Evolutionary conservation across 805 yeast species (phyloP).

Genomic region (Torulaspora franciscae): DNA sequence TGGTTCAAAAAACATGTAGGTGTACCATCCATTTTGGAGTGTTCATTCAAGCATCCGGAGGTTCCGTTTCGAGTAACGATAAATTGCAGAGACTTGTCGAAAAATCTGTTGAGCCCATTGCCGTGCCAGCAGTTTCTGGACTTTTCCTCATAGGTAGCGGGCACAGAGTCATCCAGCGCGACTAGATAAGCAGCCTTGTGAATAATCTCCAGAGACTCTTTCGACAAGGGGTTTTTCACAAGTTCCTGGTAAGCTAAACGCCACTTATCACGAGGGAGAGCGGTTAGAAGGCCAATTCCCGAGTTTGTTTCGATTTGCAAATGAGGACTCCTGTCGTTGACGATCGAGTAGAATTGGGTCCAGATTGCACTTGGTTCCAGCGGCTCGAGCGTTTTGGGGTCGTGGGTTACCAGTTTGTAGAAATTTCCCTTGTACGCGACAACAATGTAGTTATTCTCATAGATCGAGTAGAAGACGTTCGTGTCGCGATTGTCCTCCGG

Average conservation of each 20-base stretch:
- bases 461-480: slow-evolving; percentile 46
- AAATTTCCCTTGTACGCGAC: slow-evolving; percentile 74
- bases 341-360: slow-evolving; percentile 55
- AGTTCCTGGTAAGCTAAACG: slow-evolving; percentile 54
- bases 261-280: slow-evolving; percentile 84
- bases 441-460: slow-evolving; percentile 58
- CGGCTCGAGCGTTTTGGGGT: slow-evolving; percentile 37
- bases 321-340: slow-evolving; percentile 32
- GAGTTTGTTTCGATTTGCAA: slow-evolving; percentile 23
- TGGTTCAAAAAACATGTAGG: slow-evolving; percentile 88
- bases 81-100: slow-evolving; percentile 86
- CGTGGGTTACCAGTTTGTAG: slow-evolving; percentile 68
- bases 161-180: slow-evolving; percentile 67
- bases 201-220: slow-evolving; percentile 57
- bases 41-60: slow-evolving; percentile 94
- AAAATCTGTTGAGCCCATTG: slow-evolving; percentile 85
- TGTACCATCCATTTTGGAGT: slow-evolving; percentile 97
- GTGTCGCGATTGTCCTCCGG: slow-evolving; percentile 50
- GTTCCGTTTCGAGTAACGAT: slow-evolving; percentile 75
- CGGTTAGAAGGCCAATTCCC: slow-evolving; percentile 74
- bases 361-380: slow-evolving; percentile 47
- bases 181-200: slow-evolving; percentile 75
- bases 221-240: slow-evolving; percentile 55
- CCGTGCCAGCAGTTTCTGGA: slow-evolving; percentile 92
- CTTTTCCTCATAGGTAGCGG: slow-evolving; percentile 76